These are phyloP conservation scores for Casuarina glauca DNA, from an alignment of 306 rosid genomes.

Conservation along the genomic window DNA sequence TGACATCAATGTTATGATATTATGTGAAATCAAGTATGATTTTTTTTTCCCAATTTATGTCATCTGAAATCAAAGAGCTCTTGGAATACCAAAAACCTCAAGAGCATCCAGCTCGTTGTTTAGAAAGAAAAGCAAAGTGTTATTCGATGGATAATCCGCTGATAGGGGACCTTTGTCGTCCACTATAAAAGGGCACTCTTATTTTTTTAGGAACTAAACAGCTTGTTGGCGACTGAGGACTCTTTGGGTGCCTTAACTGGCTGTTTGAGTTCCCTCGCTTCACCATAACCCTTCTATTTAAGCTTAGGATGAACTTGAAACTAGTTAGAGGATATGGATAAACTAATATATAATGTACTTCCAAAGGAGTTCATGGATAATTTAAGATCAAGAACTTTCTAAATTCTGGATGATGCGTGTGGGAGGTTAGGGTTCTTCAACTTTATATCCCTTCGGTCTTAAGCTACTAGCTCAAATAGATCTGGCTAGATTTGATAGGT, in stretches of 20 bases:
- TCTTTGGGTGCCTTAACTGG: background rate
- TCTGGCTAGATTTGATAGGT: constrained; percentile 22
- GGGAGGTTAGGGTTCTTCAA: constrained; percentile 16
- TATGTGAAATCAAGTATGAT: background rate
- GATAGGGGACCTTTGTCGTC: background rate
- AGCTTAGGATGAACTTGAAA: background rate
- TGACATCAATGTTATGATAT: constrained; percentile 4
- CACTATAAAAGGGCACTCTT: background rate
- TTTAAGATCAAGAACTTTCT: background rate
- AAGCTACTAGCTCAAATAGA: constrained; percentile 2
- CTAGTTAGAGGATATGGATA: background rate
- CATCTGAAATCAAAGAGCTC: background rate
- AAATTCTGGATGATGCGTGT: background rate
- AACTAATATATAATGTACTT: constrained; percentile 22
- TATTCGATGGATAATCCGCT: background rate
- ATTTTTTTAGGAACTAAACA: no score
- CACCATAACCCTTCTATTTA: background rate
- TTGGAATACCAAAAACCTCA: no score
- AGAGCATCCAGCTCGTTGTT: background rate
- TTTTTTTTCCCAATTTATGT: background rate
- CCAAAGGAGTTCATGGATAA: constrained; percentile 23
- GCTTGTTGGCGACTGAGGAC: background rate
- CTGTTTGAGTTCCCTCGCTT: background rate
- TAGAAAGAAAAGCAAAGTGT: background rate
- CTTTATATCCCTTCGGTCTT: constrained; percentile 22